Evolutionary conservation across 1,284 basidiomycete species (phyloP).

Genomic region (Cryptococcus hybrid): DNA sequence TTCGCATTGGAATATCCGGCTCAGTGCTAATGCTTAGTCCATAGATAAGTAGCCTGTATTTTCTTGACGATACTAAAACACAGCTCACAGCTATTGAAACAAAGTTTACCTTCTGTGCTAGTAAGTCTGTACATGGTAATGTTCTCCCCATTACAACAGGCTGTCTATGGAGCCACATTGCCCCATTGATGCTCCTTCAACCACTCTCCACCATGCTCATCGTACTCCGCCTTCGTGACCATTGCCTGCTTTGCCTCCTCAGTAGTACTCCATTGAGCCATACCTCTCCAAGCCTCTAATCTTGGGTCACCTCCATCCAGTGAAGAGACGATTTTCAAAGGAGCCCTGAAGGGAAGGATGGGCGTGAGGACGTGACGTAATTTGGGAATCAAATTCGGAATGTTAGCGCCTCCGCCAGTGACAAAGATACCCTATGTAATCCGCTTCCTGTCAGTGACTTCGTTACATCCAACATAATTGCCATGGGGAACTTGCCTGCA

Average conservation of each 20-base stretch:
- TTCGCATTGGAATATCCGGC: background rate
- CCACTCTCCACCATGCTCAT: slow-evolving; percentile 84
- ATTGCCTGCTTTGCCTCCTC: slow-evolving; percentile 61
- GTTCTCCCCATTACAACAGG: background rate
- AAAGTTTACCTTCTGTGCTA: no score
- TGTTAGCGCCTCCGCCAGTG: slow-evolving; percentile 75
- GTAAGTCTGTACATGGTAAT: background rate
- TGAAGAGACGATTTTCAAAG: slow-evolving; percentile 60
- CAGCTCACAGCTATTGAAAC: no score
- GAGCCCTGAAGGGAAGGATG: slow-evolving; percentile 75
- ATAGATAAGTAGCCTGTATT: no score
- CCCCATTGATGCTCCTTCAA: slow-evolving; percentile 56
- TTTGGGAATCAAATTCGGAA: slow-evolving; percentile 69
- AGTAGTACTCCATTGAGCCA: slow-evolving; percentile 75
- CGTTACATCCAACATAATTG: background rate
- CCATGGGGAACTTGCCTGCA: slow-evolving; percentile 45
- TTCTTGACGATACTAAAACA: no score
- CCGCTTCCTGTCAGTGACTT: background rate
- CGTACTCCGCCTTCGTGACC: slow-evolving; percentile 74
- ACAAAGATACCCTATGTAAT: slow-evolving; percentile 76
- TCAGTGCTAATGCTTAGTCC: background rate
- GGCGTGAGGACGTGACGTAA: slow-evolving; percentile 71
- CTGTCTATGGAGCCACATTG: slow-evolving; percentile 37
- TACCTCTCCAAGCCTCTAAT: slow-evolving; percentile 87
- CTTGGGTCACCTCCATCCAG: slow-evolving; percentile 57